Evolutionary conservation across 139 green algal genomes (phyloP).

Genomic region (Tetraselmis chui): DNA sequence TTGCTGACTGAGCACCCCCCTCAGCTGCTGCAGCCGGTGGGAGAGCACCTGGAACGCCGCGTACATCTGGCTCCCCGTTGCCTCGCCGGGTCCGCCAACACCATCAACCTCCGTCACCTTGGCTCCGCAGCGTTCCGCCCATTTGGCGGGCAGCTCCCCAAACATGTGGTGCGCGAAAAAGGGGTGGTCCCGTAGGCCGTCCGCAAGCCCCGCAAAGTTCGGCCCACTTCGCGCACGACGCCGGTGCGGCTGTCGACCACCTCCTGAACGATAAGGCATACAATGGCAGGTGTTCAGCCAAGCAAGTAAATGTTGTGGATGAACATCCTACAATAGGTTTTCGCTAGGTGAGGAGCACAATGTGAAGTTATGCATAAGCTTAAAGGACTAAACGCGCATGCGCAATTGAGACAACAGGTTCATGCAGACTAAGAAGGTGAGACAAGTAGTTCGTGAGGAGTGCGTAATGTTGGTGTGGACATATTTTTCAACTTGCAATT

Average conservation of each 20-base stretch:
- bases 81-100: not conserved
- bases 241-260: not conserved
- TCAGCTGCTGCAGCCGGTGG: not conserved
- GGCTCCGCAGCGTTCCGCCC: not conserved
- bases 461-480: too few relatives aligned
- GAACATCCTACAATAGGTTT: too few relatives aligned
- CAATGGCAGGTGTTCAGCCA: too few relatives aligned
- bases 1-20: not conserved
- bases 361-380: too few relatives aligned
- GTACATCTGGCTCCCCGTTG: not conserved
- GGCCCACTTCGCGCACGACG: not conserved
- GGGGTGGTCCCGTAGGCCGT: slow-evolving; percentile 24
- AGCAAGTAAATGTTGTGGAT: too few relatives aligned
- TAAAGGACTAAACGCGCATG: too few relatives aligned
- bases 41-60: not conserved
- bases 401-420: too few relatives aligned
- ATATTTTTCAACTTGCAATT: too few relatives aligned
- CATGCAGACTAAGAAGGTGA: too few relatives aligned
- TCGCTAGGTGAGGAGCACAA: too few relatives aligned
- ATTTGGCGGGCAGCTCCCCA: not conserved
- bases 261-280: too few relatives aligned
- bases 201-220: slow-evolving; percentile 1
- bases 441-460: too few relatives aligned
- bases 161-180: slow-evolving; percentile 23
- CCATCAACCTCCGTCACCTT: not conserved